Evolutionary conservation across 768 basidiomycete species (phyloP).

Genomic region (Agrocybe chaxingu): DNA sequence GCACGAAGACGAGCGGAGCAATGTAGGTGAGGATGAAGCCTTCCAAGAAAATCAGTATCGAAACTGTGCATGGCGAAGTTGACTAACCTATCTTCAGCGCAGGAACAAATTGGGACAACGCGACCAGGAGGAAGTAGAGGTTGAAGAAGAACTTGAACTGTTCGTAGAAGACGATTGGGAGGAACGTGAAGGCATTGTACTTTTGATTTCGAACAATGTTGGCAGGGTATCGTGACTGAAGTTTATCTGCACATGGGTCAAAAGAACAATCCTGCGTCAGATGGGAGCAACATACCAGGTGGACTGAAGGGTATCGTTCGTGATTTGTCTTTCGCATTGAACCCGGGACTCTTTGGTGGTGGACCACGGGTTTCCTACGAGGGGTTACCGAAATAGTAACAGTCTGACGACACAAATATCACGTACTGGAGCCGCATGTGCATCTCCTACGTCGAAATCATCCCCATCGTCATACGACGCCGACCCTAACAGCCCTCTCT

Average conservation of each 20-base stretch:
- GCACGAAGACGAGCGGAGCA: conserved; percentile 93
- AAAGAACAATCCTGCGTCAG: background rate
- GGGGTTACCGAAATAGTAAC: too few relatives aligned
- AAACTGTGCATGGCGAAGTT: background rate
- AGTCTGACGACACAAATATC: too few relatives aligned
- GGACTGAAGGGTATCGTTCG: conserved; percentile 77
- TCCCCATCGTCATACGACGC: conserved; percentile 9
- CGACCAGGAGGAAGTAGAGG: conserved; percentile 95
- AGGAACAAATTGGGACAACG: conserved; percentile 93
- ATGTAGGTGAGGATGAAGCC: conserved; percentile 96
- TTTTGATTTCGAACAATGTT: conserved; percentile 98
- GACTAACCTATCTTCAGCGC: conserved; percentile 88
- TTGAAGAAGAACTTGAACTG: conserved; percentile 99
- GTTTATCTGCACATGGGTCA: conserved; percentile 49
- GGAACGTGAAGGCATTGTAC: conserved; percentile 95
- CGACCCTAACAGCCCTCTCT: conserved; percentile 16
- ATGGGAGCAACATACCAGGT: conserved; percentile 36
- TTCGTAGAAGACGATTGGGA: conserved; percentile 96
- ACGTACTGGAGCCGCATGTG: conserved; percentile 4
- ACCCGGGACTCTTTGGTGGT: conserved; percentile 22
- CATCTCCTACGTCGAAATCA: conserved; percentile 11
- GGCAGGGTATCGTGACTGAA: conserved; percentile 70
- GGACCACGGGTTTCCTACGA: conserved; percentile 20
- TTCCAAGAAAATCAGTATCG: conserved; percentile 22
- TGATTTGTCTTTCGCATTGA: conserved; percentile 60